Base-by-base conservation (phyloP, 2,329 filamentous ascomycete genomes). In the Fulvia fulva region DNA sequence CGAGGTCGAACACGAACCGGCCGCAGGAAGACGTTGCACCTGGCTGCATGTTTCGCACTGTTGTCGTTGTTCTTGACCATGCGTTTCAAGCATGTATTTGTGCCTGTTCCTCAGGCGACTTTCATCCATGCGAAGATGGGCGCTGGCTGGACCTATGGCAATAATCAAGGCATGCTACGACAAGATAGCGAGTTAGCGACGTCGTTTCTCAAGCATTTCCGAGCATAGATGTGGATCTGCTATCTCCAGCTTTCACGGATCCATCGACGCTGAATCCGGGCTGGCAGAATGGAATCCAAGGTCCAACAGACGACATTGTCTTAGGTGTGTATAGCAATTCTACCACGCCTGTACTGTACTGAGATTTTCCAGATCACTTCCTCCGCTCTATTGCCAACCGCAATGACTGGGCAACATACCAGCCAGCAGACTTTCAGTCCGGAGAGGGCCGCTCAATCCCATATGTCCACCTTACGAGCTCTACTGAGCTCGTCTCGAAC, bases 281-380 rank as follows among this genome's bases (percentile, higher is more conserved):
- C 4, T 67, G 63, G 26, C 32, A 49, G 9, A 64, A 66, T 57
- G 65, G 65, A 5, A 68, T 61, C 5, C 57, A 60, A 1, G 65
- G 66, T 2, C 65, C 66, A 3, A 68, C 66, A 7, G 55, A 61
- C 11, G 60, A 65, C 23, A 56, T 50, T 19, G 57, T 54, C 3
- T 26, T 65, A 14, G 58, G 58, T 53, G n/a, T 12, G 23, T 16
- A 5, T 16, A 50, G 12, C 11, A 16, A 19, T 19, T 19, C 23
- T 9, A n/a, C 12, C 9, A 19, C 14, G 32, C 23, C 2, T 32
- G 8, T 5, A 16, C 9, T 25, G 7, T 14, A 26, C 47, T 50
- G 47, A 47, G 21, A 32, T 11, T 12, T 5, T 32, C 14, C 30
- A 63, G 62, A 63, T 54, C 57, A 60, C 49, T 65, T 63, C 45